A percentile compares a stretch with the other conserved stretches of the same genome.
Conservation (phyloP, 2,329 filamentous ascomycete species). For the Pseudogymnoascus destructans region DNA sequence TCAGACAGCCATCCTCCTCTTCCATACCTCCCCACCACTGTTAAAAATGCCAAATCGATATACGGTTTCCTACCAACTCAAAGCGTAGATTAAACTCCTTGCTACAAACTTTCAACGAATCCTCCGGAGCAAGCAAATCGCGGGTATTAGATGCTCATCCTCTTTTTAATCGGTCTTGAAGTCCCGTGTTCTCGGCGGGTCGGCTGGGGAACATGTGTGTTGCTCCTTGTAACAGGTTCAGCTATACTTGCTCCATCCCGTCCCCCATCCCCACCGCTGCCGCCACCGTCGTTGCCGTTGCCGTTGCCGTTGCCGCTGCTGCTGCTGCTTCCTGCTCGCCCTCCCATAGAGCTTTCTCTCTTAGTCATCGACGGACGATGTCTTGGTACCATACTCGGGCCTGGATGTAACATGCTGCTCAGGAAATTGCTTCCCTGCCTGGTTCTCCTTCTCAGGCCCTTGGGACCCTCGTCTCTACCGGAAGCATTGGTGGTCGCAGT, state of each 20-base stretch:
- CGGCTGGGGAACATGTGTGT: constrained; percentile 2
- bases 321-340: background rate
- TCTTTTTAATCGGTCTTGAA: background rate
- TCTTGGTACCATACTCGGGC: constrained; percentile 15
- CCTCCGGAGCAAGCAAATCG: background rate
- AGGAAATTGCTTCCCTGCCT: constrained; percentile 18
- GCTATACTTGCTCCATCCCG: background rate
- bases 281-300: background rate
- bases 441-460: background rate
- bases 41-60: background rate
- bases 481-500: background rate
- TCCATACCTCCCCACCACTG: background rate
- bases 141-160: background rate
- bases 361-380: background rate
- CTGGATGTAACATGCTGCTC: constrained; percentile 23
- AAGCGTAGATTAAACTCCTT: background rate
- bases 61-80: background rate
- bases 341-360: background rate
- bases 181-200: background rate
- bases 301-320: background rate
- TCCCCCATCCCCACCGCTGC: background rate
- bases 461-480: background rate
- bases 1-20: background rate
- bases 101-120: background rate
- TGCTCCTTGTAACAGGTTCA: constrained; percentile 6